Base-by-base conservation (phyloP, 2,329 filamentous ascomycete genomes). In the Neophaeococcomyces aloes region DNA sequence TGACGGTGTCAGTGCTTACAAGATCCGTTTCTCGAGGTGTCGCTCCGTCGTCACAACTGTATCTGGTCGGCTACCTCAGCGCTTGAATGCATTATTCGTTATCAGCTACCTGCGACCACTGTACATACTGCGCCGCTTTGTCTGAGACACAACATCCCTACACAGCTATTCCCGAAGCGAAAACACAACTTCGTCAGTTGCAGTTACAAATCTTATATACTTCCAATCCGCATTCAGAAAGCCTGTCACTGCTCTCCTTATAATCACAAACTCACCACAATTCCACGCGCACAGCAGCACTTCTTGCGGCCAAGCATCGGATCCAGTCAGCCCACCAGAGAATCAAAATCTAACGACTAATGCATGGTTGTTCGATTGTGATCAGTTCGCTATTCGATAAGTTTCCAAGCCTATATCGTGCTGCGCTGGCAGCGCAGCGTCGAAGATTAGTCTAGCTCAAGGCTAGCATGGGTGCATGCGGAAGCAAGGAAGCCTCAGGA, bases 401-500 rank as follows among this genome's bases (percentile, higher is more conserved):
- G 23, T 27, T 27, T 6, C 23, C 5, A 27, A 5, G 23, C 35
- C 31, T 14, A 14, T 21, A 21, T 42, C 29, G 39, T 25, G 39
- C 39, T 42, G 39, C 30, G 17, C n/a, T 25, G 11, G 39, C 39
- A 27, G 39, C 30, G 27, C 35, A 7, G 30, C 14, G 21, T 19
- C 18, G 30, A 31, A 29, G 11, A 2, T 25, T 35, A 25, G 11
- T 18, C 23, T 29, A 29, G 39, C 29, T 21, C 25, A 23, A 42
- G 33, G 31, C 21, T 53, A 61, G 47, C 46, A 98, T 98, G 91
- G 91, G 91, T 67, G 78, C 77, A 58, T 98, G 91, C 72, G 85
- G 94, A 78, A 95, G 86, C 68, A 81, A 81, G 54, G 83, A 77
- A 63, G 82, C 81, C 62, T 29, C 23, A n/a, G 39, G 39, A 7